Evolutionary conservation across 495 filamentous ascomycete genomes (phyloP), one percentile per base, ranked within the genome.

Genomic region (Talaromyces borbonicus): DNA sequence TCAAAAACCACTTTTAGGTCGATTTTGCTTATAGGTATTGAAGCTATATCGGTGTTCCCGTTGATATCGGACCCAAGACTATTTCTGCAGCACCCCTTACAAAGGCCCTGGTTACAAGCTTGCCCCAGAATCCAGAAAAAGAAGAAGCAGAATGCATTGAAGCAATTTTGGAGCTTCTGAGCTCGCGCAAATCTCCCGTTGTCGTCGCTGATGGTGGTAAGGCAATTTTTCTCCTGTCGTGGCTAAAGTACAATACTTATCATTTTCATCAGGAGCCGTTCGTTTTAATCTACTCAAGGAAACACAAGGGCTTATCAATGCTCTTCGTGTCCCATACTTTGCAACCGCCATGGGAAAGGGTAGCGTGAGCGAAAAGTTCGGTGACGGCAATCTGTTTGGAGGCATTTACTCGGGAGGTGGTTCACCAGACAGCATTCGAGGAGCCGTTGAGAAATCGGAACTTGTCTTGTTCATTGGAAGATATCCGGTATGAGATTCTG

Each of bases 341-440:
- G 79, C 84, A 18, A 78, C 83, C 0, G 83, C 85, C 6, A 85
- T 87, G 84, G 82, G 84, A 43, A 88, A 87, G 61, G 74, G 85
- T 30, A 80, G 77, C 16, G 71, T 89, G 41, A 71, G 88, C 51
- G 84, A 90, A 54, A 74, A 69, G 1, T 63, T 77, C 16, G 40
- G 40, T 16, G 15, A 27, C 8, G 25, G 24, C 4, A 66, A 74
- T 1, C 73, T 65, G 44, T 90, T 80, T 55, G 81, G 81, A 23
- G 85, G 85, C 24, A 83, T 88, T 3, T 87, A 90, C 56, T 77
- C 77, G 3, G 85, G 85, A 18, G 68, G 71, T 45, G 85, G 78
- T n/a, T 79, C 73, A 18, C 67, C 74, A 23, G 59, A 70, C 1
- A 75, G 66, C 18, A 80, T 87, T 3, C 63, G 67, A 44, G 70